A percentile compares a stretch with the other conserved stretches of the same genome.
Conservation (phyloP, 495 filamentous ascomycete species). For the Penicillium cinerascens region DNA sequence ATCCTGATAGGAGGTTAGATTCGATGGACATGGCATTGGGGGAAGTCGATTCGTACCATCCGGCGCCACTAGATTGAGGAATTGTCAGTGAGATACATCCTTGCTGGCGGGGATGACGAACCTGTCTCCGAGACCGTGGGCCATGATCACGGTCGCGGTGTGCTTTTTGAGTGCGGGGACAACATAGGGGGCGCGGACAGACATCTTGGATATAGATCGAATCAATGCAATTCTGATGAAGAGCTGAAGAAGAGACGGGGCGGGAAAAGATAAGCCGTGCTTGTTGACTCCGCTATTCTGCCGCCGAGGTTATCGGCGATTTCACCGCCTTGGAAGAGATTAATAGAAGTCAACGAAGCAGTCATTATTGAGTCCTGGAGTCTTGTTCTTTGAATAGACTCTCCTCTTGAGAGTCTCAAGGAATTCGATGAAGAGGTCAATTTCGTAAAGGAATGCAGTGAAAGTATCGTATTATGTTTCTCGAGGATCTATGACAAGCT, state of each 20-base stretch:
- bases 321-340: constrained; percentile 18
- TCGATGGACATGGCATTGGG: not conserved
- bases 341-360: not conserved
- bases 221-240: not conserved
- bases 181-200: constrained; percentile 57
- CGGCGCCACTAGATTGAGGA: constrained; percentile 2
- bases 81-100: not conserved
- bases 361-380: too few species aligned
- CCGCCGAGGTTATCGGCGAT: constrained; percentile 2
- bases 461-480: too few species aligned
- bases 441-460: too few species aligned
- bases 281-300: constrained; percentile 1
- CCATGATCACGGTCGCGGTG: constrained; percentile 91
- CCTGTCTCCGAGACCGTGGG: constrained; percentile 87
- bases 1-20: constrained; percentile 46
- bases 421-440: too few species aligned
- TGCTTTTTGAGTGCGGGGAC: constrained; percentile 87
- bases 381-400: too few species aligned
- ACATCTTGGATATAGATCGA: constrained; percentile 38
- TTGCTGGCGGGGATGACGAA: constrained; percentile 24
- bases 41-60: not conserved
- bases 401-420: too few species aligned
- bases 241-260: not conserved
- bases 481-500: too few species aligned
- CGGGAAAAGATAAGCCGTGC: not conserved